Base-by-base conservation (phyloP, 768 basidiomycete genomes). In the Termitomyces sp. region DNA sequence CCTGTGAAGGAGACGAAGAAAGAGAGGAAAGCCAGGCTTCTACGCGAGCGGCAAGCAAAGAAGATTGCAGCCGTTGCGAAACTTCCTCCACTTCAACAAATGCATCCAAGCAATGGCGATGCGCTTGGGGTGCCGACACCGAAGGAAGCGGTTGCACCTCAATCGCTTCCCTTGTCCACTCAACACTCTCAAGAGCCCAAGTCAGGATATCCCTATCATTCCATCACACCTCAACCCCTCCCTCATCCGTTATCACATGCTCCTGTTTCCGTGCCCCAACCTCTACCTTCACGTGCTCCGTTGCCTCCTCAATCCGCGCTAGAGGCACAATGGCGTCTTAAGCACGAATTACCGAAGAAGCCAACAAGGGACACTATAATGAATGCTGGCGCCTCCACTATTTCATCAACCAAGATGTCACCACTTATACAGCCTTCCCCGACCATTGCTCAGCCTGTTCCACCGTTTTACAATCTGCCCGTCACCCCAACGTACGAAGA, bases 1-100 rank as follows among this genome's bases (percentile, higher is more conserved):
- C 63, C 60, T 9, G 60, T 63, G 33, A 69, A 65, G 60, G 69
- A 70, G 63, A 69, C 65, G 33, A 74, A 69, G 66, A 71, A 66
- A 59, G 64, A 69, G 65, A 70, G 61, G 57, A 69, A 72, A 53
- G 64, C 60, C 0, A 57, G 66, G 44, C 57, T 70, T 28, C 59
- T 57, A 9, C 63, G 52, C n/a, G 64, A 64, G 40, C 56, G 61
- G 35, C 48, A 38, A 38, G 64, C 63, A 9, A 65, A 62, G 58
- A 69, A 70, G 57, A 67, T 47, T 20, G 54, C 58, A 33, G 35
- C 32, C 20, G 28, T 42, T n/a, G 20, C 48, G 22, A 62, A 53
- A 28, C 33, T 38, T 30, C 12, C 54, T 18, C 53, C 48, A 10
- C 14, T 3, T 6, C 46, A 42, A 44, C 28, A 43, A 16, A 16